Conservation (phyloP, 1,284 basidiomycete genomes). For the Trichosporon ovoides region DNA sequence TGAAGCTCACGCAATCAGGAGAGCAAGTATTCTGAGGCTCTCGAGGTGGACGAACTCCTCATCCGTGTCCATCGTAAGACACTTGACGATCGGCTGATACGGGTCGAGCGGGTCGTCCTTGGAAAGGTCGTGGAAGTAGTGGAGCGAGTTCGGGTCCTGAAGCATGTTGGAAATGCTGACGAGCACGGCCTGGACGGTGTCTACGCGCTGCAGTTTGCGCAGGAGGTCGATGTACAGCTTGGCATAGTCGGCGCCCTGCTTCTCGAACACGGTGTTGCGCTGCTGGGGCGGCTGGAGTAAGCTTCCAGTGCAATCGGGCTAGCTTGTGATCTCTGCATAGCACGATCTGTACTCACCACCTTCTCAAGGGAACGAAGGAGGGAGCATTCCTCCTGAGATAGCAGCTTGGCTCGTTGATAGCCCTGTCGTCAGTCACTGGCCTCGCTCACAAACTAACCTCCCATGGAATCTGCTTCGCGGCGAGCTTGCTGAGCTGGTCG, state of each 20-base stretch:
- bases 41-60: conserved; percentile 94
- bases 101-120: conserved; percentile 62
- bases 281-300: conserved; percentile 58
- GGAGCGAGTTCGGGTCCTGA: conserved; percentile 50
- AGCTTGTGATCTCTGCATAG: background rate
- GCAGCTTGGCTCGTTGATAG: conserved; percentile 88
- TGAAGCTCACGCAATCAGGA: conserved; percentile 63
- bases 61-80: conserved; percentile 61
- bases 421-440: conserved; percentile 55
- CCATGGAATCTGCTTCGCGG: conserved; percentile 89
- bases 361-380: conserved; percentile 85
- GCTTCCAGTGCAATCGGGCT: no score
- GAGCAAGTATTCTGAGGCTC: conserved; percentile 77
- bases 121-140: conserved; percentile 56
- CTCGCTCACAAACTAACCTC: conserved; percentile 59
- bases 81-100: conserved; percentile 78
- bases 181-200: conserved; percentile 89
- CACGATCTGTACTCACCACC: conserved; percentile 43
- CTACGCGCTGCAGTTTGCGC: conserved; percentile 85
- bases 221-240: conserved; percentile 84
- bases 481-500: conserved; percentile 78
- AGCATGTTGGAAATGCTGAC: conserved; percentile 89
- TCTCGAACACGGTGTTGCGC: conserved; percentile 66
- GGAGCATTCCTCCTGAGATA: conserved; percentile 84
- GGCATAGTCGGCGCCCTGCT: conserved; percentile 76